Evolutionary conservation across 2,329 filamentous ascomycete species (phyloP).

Genomic region (Keithomyces neogunnii): DNA sequence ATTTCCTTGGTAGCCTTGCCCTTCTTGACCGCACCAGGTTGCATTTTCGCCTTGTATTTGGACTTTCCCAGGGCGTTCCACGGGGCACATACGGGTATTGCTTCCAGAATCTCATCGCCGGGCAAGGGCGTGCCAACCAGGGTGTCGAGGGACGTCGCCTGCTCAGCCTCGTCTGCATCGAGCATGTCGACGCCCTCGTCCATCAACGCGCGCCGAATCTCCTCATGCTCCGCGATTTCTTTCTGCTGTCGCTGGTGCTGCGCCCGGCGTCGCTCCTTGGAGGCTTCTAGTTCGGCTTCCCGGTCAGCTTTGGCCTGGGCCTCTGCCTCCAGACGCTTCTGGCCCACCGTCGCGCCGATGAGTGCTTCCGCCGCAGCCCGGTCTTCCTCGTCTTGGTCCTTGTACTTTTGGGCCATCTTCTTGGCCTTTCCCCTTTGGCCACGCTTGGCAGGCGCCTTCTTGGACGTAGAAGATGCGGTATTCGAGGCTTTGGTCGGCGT

Average conservation of each 20-base stretch:
- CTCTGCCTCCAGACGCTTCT: conserved; percentile 60
- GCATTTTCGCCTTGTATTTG: conserved; percentile 93
- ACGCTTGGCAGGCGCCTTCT: conserved; percentile 46
- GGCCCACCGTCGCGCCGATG: conserved; percentile 67
- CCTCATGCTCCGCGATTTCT: conserved; percentile 69
- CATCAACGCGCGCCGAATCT: conserved; percentile 51
- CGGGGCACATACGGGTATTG: conserved; percentile 55
- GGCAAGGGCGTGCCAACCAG: conserved; percentile 70
- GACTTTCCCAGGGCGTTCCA: conserved; percentile 57
- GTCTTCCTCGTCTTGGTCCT: conserved; percentile 90
- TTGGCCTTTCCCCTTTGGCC: conserved; percentile 78
- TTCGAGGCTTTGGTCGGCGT: conserved; percentile 9
- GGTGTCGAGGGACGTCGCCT: conserved; percentile 50
- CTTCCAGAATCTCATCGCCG: conserved; percentile 74
- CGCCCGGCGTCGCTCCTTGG: conserved; percentile 65
- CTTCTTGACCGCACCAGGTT: conserved; percentile 84
- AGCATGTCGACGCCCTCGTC: conserved; percentile 50
- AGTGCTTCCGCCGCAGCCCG: conserved; percentile 73
- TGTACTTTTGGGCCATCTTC: conserved; percentile 84
- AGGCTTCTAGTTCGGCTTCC: conserved; percentile 54
- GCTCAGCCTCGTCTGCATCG: conserved; percentile 51
- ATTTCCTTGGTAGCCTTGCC: conserved; percentile 91
- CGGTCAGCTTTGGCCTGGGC: conserved; percentile 63
- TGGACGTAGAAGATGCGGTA: conserved; percentile 13
- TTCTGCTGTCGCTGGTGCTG: conserved; percentile 74